Base-by-base conservation (phyloP, 306 rosid genomes). In the Cicer arietinum region DNA sequence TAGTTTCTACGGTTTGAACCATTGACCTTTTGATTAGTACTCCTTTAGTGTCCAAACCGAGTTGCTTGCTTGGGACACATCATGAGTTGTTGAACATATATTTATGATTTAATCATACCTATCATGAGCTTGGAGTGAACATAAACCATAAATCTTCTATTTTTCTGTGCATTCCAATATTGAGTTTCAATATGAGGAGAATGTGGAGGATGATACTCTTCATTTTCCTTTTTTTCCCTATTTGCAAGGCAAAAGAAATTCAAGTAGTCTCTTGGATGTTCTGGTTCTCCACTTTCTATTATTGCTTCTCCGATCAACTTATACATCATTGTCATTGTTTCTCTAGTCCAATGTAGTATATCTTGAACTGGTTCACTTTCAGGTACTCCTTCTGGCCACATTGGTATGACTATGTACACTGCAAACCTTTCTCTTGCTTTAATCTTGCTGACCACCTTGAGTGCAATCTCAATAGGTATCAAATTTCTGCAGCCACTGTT, bases 371-470 rank as follows among this genome's bases (percentile, higher is more conserved):
- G 60, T 22, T 94, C 99, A 80, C 96, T 86, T 73, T 90, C 95
- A 30, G 97, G 90, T 11, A 69, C 76, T 25, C 99, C 99, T 87
- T 94, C 97, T 8, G 99, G 99, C 97, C 99, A 94, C 99, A 94
- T 92, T 39, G 99, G 99, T 11, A 94, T 92, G 35, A 94, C 89
- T 54, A 94, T 79, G 30, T 94, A 94, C 77, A 83, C 99, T 42
- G 92, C 86, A 77, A 94, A 94, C 2, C 95, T 86, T 88, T 94
- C 88, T 80, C 82, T 86, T 67, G 90, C 91, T 67, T 79, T 94
- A 16, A 94, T 94, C 88, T 94, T 92, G 22, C 71, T 80, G 3
- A 80, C 91, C 67, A 94, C 90, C 68, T 92, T 94, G 10, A 94
- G 93, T 45, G 96, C 95, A 69, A 94, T 92, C 85, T 94, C 99